Evolutionary conservation across 2,329 filamentous ascomycete species (phyloP), one percentile per base, ranked within the genome.

Genomic region (Mycosphaerella sp.): DNA sequence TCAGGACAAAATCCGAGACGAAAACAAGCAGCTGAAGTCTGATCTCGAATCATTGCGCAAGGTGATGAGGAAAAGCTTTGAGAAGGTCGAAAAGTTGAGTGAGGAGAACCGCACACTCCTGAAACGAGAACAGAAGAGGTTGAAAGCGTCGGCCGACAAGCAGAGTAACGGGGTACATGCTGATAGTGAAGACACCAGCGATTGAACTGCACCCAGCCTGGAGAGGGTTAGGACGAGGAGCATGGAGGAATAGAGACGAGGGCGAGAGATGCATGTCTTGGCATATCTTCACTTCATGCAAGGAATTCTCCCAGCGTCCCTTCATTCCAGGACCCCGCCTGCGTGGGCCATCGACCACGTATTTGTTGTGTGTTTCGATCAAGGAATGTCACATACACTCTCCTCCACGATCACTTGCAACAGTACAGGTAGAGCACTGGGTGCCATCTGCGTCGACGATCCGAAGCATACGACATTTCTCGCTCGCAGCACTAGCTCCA

Each of bases 11-110:
- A 29, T 65, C 26, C 57, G 64, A 50, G 60, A 66, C 31, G 62
- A 67, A 49, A 68, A 69, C 43, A 57, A 59, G 9, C 58, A 55
- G 8, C 56, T 70, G 12, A 67, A 67, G 11, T 67, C 71, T 53
- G 58, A 77, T 54, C 51, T 77, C 12, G 73, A 71, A 17, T 71
- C 72, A 4, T 62, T 77, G 31, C 70, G 75, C 57, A 67, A 73
- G 40, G 67, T 77, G 31, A 74, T 77, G 59, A 73, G 69, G 54
- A 71, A 71, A 34, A 74, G 72, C 4, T 73, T 77, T 49, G 65
- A 71, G 21, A 74, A 76, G 54, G 64, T 78, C 26, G 71, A 71
- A 11, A 70, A 72, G 54, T 46, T 77, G 49, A 69, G 70, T 42
- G 67, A 72, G 43, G 73, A 77, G 59, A 70, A 68, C 36, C 69